Conservation (phyloP, 768 basidiomycete genomes). For the Ramaria rubella region DNA sequence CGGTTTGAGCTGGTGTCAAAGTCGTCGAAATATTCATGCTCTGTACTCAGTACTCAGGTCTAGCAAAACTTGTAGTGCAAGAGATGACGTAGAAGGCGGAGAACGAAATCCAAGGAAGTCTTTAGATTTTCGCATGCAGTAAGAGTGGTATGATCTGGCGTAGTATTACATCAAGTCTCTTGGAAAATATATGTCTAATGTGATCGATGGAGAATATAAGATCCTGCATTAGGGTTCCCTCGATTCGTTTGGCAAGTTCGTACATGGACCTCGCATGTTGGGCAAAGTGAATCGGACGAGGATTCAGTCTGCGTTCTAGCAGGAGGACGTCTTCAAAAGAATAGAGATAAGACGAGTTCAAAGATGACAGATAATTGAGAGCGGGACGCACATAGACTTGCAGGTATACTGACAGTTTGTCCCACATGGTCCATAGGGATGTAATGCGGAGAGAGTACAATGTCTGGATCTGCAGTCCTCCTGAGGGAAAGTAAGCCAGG, state of each 20-base stretch:
- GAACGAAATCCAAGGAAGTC: background rate
- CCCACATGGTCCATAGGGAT: background rate
- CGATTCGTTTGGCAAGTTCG: conserved; percentile 1
- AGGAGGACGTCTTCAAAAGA: background rate
- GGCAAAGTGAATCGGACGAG: background rate
- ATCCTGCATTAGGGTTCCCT: conserved; percentile 1
- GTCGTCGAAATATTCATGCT: background rate
- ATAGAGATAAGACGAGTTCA: background rate
- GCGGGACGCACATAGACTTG: conserved; percentile 3
- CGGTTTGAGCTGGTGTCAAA: conserved; percentile 2
- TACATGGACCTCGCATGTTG: conserved; percentile 6
- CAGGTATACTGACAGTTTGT: conserved; percentile 6
- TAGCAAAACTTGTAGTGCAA: background rate
- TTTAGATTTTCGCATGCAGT: background rate
- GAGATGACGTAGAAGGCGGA: background rate
- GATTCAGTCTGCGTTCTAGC: background rate
- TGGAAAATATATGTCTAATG: background rate
- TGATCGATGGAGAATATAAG: background rate
- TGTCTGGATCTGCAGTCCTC: background rate
- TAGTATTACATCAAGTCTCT: background rate
- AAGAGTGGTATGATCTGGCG: background rate
- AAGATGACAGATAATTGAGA: background rate
- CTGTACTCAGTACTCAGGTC: too few species aligned
- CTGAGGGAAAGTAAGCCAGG: background rate
- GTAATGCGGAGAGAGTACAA: conserved; percentile 1